Base-by-base conservation (phyloP, 192 early-diverging fungal genomes). In the Kappamyces sp. region DNA sequence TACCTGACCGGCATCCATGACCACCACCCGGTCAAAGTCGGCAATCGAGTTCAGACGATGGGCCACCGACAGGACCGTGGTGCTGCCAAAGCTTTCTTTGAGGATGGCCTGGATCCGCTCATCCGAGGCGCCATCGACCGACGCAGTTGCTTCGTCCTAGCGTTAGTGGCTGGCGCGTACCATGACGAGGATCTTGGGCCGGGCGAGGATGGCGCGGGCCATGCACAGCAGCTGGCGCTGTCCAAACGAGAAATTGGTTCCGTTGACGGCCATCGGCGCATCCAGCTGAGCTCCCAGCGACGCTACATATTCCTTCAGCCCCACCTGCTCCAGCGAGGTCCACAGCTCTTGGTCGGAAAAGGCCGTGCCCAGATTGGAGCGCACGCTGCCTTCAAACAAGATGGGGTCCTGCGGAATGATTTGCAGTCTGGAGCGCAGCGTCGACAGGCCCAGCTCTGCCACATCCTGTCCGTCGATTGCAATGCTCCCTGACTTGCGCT, bases 1-100 rank as follows among this genome's bases (percentile, higher is more conserved):
- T 14, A 90, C 65, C 22, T 64, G 58, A 14, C 88, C 88, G 12
- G 66, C 64, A 42, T 90, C 86, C 2, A 89, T 52, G 0, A 89
- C 85, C 14, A 88, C 50, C 31, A 89, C 81, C 4, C 71, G 59
- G 55, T 84, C 80, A 45, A 58, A 75, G 45, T 77, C 75, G 48
- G 50, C 65, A 41, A 61, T 64, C 32, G 61, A 49, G 12, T 33
- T 32, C 58, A 66, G 43, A 52, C 58, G 7, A 45, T 91, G 89
- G 12, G 89, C 89, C 65, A 91, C 85, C 45, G 84, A 85, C 32
- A 91, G 54, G 37, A 91, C 60, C 2, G 89, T 84, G 6, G 86
- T 79, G 43, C 81, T 57, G 35, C 66, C 64, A 66, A 90, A 87
- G 45, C 71, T 70, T 40, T 79, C 73, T 36, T 83, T 81, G 45